Base-by-base conservation (phyloP, 2,329 filamentous ascomycete species). In the Colletotrichum paranaense region DNA sequence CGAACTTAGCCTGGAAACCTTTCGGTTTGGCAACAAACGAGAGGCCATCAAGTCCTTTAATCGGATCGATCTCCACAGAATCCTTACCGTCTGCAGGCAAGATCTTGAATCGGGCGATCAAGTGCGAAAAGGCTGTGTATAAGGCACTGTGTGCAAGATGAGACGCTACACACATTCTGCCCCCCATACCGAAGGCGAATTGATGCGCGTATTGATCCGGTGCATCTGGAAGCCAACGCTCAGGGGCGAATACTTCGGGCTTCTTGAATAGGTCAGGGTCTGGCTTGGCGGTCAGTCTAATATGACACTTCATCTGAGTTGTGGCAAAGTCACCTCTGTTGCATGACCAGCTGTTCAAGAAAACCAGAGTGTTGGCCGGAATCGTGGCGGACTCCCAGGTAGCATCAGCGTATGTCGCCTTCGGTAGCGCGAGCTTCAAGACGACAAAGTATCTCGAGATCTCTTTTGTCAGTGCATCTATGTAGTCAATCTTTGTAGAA, bases 391-490 rank as follows among this genome's bases (percentile, higher is more conserved):
- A 64, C 2, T 75, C 76, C 78, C 78, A 79, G 8, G 62, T 70
- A 2, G 77, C 78, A 24, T 79, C 58, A 0, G 75, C 72, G 53
- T 78, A 78, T 1, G 78, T 79, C 24, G 89, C 88, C 16, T 91
- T 85, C 0, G 91, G 91, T 3, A 93, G 85, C 76, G 88, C 92
- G 76, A 93, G 89, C 19, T 90, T 90, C 71, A 92, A 90, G 16
- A 92, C 90, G 16, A 87, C 89, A 86, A 88, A 93, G 83, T 88
- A 93, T 52, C 91, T 87, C 5, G 92, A 84, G 19, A 90, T 88
- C 77, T 93, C 91, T 77, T 92, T 92, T 74, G 90, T 88, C 19
- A 93, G 78, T 0, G 91, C 91, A 0, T 89, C 91, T 71, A 93
- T 84, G 80, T 92, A 93, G 5, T 89, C 87, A 2, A 92, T 85